Percentiles rank a stretch among this genome's conserved stretches.
phyloP scores from a whole-genome alignment of 306 rosid species.

The Lablab purpureus region DNA sequence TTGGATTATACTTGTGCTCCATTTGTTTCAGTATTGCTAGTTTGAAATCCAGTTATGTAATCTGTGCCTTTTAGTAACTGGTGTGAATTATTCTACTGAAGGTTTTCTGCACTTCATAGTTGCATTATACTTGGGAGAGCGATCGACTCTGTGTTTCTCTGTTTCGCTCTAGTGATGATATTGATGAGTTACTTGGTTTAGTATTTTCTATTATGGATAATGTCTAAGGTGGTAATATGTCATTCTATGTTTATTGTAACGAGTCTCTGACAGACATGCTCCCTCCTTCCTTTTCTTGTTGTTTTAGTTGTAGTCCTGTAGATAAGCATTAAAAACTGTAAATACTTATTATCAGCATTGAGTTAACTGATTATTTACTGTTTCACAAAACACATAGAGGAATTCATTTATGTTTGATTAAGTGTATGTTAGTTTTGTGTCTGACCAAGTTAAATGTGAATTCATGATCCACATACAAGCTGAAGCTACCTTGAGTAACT shows the following conservation, averaged over 20 bases:
- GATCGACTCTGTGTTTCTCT: conserved; percentile 18
- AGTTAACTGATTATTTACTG: neutral
- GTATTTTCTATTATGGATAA: neutral
- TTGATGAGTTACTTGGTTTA: conserved; percentile 27
- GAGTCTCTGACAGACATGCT: neutral
- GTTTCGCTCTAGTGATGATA: conserved; percentile 19
- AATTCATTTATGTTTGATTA: conserved; percentile 28
- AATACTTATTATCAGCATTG: neutral
- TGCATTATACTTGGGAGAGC: conserved; percentile 4
- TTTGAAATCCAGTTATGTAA: neutral
- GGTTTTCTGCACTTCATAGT: neutral
- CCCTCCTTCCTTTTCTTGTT: neutral
- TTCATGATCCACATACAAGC: too few species aligned
- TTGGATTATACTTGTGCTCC: neutral
- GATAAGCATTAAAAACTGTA: neutral
- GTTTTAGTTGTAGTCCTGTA: conserved; percentile 21
- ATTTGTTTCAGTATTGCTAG: neutral
- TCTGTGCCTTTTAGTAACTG: neutral
- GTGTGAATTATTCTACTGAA: neutral
- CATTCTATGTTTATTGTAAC: neutral
- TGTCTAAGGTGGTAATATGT: conserved; percentile 14
- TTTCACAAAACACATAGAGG: neutral
- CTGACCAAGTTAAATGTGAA: too few species aligned
- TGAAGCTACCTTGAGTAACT: too few species aligned
- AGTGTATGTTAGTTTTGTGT: neutral